Base-by-base conservation (phyloP, 83 land plant species). In the Diphasiastrum complanatum region DNA sequence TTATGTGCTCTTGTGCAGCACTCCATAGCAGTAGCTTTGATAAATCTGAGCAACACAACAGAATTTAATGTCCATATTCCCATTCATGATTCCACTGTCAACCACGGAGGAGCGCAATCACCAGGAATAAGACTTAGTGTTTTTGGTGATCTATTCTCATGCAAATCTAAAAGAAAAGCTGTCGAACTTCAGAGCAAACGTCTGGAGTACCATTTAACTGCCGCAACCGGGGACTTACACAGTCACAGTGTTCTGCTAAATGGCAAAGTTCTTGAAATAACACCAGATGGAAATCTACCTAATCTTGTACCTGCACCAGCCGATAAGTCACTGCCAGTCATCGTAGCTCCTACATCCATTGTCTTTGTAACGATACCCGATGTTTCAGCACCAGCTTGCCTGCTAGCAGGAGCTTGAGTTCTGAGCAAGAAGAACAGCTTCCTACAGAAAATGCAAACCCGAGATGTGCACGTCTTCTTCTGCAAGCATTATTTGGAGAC, bases 301-400 rank as follows among this genome's bases (percentile, higher is more conserved):
- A 3, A 20, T 30, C 25, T 56, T 20, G 6, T 16, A 19, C 60
- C 60, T 2, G 14, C 33, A 31, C 12, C 20, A 32, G 37, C 36
- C 2, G 2, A 16, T 2, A 14, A 4, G 2, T 10, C 16, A 36
- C 14, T 2, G 19, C 60, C 60, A 11, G 14, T 56, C 2, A n/a
- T 22, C 3, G 18, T 56, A 18, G 12, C n/a, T 3, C 60, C 60
- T 23, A 19, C 36, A 12, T 56, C 60, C 18, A 32, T 32, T 56
- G 60, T 41, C 38, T 56, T 56, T 16, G 19, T 56, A 18, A 33
- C 60, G 16, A 14, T 56, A 4, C 38, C 60, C 23, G 59, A 41
- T n/a, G 64, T 57, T 34, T 71, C 72, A 50, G 58, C 64, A 29
- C 71, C 75, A 8, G 75, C n/a, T n/a, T n/a, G n/a, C n/a, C n/a